phyloP scores from a whole-genome alignment of 2,329 filamentous ascomycete species.

The Annulohypoxylon truncatum region DNA sequence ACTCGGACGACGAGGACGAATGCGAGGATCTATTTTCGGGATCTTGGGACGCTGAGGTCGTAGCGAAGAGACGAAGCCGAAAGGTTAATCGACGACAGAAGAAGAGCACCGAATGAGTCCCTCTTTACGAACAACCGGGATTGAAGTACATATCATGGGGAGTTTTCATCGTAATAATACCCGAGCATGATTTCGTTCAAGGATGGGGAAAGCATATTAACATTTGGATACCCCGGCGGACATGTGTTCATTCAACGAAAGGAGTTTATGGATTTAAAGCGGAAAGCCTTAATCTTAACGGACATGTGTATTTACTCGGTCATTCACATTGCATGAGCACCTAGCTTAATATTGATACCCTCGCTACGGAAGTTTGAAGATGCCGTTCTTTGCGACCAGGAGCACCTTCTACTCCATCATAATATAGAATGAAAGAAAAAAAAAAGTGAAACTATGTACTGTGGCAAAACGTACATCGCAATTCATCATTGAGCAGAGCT shows the following conservation, averaged over 20 bases:
- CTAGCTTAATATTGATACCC: conserved; percentile 37
- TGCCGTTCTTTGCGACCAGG: conserved; percentile 6
- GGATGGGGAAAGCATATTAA: conserved; percentile 8
- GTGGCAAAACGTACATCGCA: not conserved
- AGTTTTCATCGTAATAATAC: conserved; percentile 23
- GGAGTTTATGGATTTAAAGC: conserved; percentile 2
- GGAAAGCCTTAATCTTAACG: not conserved
- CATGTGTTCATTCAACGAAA: not conserved
- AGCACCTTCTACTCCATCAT: not conserved
- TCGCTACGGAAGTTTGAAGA: conserved; percentile 23
- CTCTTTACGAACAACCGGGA: not conserved
- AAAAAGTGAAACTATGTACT: too few relatives aligned
- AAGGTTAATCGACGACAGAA: conserved; percentile 48
- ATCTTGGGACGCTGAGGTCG: conserved; percentile 67
- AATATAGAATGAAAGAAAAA: conserved; percentile 3
- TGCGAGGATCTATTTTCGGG: conserved; percentile 74
- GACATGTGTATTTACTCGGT: conserved; percentile 7
- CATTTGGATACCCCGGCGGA: conserved; percentile 20
- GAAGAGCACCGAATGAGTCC: conserved; percentile 19
- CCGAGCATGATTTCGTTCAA: conserved; percentile 16
- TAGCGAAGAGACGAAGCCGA: conserved; percentile 59
- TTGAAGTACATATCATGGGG: conserved; percentile 11
- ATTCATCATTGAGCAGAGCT: not conserved
- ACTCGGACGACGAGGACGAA: conserved; percentile 74
- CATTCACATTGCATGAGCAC: conserved; percentile 10